Percentiles rank a stretch among this genome's conserved stretches.
These are phyloP conservation scores for Alopecurus myosuroides DNA, from an alignment of 176 grass and related monocot genomes.

Conservation along the genomic window DNA sequence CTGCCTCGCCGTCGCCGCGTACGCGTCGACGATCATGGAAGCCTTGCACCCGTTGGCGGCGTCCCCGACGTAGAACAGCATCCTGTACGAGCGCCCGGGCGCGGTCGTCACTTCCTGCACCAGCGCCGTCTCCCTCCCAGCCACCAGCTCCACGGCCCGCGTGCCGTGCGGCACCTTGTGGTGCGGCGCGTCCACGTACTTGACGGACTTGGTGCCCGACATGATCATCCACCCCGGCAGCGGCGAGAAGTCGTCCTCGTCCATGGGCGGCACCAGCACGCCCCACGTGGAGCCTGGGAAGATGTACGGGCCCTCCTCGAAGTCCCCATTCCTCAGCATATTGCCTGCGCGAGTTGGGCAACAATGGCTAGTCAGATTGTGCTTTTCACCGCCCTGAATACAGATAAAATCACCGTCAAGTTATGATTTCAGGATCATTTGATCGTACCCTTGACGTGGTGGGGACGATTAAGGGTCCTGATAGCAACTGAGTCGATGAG, in stretches of 20 bases:
- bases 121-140: constrained; percentile 49
- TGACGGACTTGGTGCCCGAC: constrained; percentile 48
- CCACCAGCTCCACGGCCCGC: constrained; percentile 59
- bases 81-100: constrained; percentile 28
- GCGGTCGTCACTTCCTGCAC: constrained; percentile 41
- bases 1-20: constrained; percentile 23
- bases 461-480: constrained; percentile 14
- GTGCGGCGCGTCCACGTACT: constrained; percentile 55
- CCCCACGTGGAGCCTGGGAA: constrained; percentile 35
- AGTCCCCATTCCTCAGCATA: constrained; percentile 50
- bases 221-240: constrained; percentile 54
- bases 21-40: constrained; percentile 35
- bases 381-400: not conserved
- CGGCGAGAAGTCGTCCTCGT: constrained; percentile 48
- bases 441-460: not conserved
- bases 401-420: not conserved
- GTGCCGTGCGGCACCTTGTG: constrained; percentile 40
- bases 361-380: not conserved
- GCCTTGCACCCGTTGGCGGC: constrained; percentile 28
- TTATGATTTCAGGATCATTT: not conserved
- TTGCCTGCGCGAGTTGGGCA: not conserved
- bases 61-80: constrained; percentile 53
- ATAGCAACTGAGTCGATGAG: constrained; percentile 49
- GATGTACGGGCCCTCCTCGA: constrained; percentile 52
- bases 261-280: constrained; percentile 45